Conservation (phyloP, 306 rosid genomes). For the Trifolium subterraneum region DNA sequence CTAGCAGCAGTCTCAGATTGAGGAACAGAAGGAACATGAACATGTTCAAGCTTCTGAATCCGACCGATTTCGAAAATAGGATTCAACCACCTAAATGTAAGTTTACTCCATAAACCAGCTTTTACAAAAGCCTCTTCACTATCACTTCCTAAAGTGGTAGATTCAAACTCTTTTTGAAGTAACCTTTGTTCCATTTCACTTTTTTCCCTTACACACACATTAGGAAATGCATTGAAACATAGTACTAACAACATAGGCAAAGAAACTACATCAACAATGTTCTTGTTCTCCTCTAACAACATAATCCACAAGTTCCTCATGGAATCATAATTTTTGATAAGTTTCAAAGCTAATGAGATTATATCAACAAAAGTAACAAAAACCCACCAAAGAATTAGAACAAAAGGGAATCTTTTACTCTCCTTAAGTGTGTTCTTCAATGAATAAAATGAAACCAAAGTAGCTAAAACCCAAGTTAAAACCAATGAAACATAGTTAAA, state of each 20-base stretch:
- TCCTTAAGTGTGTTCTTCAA: slow-evolving; percentile 36
- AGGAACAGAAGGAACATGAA: slow-evolving; percentile 73
- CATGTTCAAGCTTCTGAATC: slow-evolving; percentile 62
- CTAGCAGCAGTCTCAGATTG: slow-evolving; percentile 66
- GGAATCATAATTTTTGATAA: slow-evolving; percentile 41
- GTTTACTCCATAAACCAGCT: slow-evolving; percentile 73
- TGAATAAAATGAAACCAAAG: slow-evolving; percentile 53
- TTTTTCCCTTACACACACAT: slow-evolving; percentile 41
- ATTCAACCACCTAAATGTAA: slow-evolving; percentile 80
- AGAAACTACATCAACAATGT: slow-evolving; percentile 54
- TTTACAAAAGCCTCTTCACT: slow-evolving; percentile 44
- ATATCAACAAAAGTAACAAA: slow-evolving; percentile 43
- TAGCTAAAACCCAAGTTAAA: slow-evolving; percentile 70
- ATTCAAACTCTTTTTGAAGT: slow-evolving; percentile 53
- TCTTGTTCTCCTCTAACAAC: slow-evolving; percentile 60
- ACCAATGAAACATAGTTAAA: slow-evolving; percentile 44
- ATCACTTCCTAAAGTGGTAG: not conserved
- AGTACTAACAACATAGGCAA: slow-evolving; percentile 59
- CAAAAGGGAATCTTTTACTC: slow-evolving; percentile 58
- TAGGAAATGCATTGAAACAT: slow-evolving; percentile 50
- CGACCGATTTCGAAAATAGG: slow-evolving; percentile 73
- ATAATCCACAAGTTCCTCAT: slow-evolving; percentile 39
- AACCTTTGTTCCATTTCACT: slow-evolving; percentile 51
- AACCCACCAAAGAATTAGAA: slow-evolving; percentile 75
- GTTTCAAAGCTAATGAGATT: slow-evolving; percentile 42